Evolutionary conservation across 2,329 filamentous ascomycete species (phyloP), one percentile per base, ranked within the genome.

Genomic region (Trichophaea hybrida): DNA sequence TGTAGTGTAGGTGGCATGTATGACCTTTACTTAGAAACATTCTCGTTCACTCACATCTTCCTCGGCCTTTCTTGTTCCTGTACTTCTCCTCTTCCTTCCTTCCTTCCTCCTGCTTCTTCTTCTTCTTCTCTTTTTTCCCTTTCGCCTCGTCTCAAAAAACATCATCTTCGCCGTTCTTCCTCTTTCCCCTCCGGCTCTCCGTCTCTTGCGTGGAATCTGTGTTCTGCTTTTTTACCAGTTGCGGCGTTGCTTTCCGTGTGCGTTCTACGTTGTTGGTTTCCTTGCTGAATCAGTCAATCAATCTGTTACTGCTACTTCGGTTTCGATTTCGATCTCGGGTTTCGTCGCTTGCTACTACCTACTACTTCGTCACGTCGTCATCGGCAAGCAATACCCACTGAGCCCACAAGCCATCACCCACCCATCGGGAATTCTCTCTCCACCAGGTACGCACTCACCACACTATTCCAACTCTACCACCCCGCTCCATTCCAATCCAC

Each of bases 161-260:
- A 15, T 38, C 37, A 49, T 37, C 43, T 59, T 40, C 52, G 31
- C 13, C 43, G 31, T 55, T 59, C 52, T 15, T 56, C 44, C 35
- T 46, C 35, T 56, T 17, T 37, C 57, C 35, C 13, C 50, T 32
- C 24, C 55, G 44, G 17, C 15, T 17, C 24, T 35, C 37, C 32
- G n/a, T 52, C 24, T 52, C 24, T 34, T 58, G 44, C 51, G 55
- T 52, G 31, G 38, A 50, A 13, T 34, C 55, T 40, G 38, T 34
- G 55, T 58, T 59, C 51, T 51, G 51, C 24, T 24, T 24, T 13
- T 51, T 59, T 35, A 59, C 44, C 49, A 37, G 31, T 55, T 32
- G 57, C 50, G 57, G 54, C 53, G 58, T 44, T 59, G 58, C 40
- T 59, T 59, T 56, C 51, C 40, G 48, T 53, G 31, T 44, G 13